Base-by-base conservation (phyloP, 176 grass and related monocot species). In the Tillandsia leiboldiana region DNA sequence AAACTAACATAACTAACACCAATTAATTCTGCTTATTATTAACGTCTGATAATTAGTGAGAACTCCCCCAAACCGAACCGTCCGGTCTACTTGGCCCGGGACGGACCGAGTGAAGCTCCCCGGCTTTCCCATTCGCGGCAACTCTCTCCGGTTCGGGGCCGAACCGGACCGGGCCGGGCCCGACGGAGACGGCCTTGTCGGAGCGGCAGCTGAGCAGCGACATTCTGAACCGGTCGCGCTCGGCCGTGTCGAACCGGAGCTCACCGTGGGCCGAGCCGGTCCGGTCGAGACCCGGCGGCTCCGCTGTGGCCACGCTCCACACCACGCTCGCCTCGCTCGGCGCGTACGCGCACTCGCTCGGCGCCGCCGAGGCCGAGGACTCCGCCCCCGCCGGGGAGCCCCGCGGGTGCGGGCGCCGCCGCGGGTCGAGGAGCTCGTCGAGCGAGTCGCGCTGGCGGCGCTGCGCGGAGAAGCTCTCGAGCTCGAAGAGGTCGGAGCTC, bases 401-500 rank as follows among this genome's bases (percentile, higher is more conserved):
- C 12, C 61, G 49, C 12, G n/a, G 56, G 7, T 0, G 48, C 10
- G 17, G 24, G 10, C 72, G 63, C 42, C 78, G 49, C 12, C 56
- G 65, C 33, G 64, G 64, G 65, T 70, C 72, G 2, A 65, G 71
- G 74, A 75, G 64, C 48, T 82, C 79, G 9, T 85, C 82, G 20
- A 80, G 49, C 3, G 83, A 85, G 72, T 76, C 83, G 11, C 53
- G 66, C 20, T 47, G 75, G 1, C 78, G 83, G 3, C 51, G 54
- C 17, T 75, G 48, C 52, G 66, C 66, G 33, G 76, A 75, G 61
- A 80, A 76, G 72, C 67, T 80, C 58, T 85, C 83, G 53, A 80
- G 68, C 77, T 85, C 83, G 74, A 85, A 85, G 20, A 85, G 66
- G 72, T 85, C 83, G 64, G 83, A 85, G 77, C 83, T 85, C 12